Percentiles rank a stretch among this genome's conserved stretches.
Evolutionary conservation across 2,329 filamentous ascomycete species (phyloP).

Genomic region (Cladorrhinum sp.): DNA sequence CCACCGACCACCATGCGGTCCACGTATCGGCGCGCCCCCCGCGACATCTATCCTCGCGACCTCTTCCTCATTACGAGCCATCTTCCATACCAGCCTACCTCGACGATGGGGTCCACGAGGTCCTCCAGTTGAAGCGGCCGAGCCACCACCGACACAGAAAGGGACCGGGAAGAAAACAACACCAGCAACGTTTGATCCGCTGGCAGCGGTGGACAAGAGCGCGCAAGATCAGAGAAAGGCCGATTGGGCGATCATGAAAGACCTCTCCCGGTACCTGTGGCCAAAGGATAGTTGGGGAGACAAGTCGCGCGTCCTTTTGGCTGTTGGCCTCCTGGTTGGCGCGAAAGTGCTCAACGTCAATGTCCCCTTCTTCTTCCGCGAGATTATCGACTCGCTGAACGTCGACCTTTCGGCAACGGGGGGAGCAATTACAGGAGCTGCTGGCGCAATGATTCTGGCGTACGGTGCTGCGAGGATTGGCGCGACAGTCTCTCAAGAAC

Average conservation of each 20-base stretch:
- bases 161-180: slow-evolving; percentile 9
- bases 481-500: slow-evolving; percentile 84
- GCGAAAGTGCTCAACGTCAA: slow-evolving; percentile 97
- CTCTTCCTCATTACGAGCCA: slow-evolving; percentile 12
- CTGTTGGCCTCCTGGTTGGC: slow-evolving; percentile 78
- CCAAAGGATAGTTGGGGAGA: slow-evolving; percentile 83
- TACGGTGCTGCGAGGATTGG: slow-evolving; percentile 88
- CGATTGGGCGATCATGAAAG: slow-evolving; percentile 97
- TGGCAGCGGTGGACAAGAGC: slow-evolving; percentile 54
- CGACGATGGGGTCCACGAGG: slow-evolving; percentile 2
- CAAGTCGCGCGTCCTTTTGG: slow-evolving; percentile 78
- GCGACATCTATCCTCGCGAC: not conserved
- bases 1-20: slow-evolving; percentile 12
- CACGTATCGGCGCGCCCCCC: slow-evolving; percentile 6
- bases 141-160: slow-evolving; percentile 7
- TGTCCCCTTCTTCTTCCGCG: slow-evolving; percentile 99
- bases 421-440: slow-evolving; percentile 85
- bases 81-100: slow-evolving; percentile 20
- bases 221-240: slow-evolving; percentile 90
- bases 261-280: slow-evolving; percentile 96
- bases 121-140: slow-evolving; percentile 5
- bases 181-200: slow-evolving; percentile 22
- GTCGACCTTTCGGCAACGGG: slow-evolving; percentile 82
- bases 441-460: slow-evolving; percentile 87
- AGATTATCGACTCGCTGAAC: slow-evolving; percentile 96